These are phyloP conservation scores for Lactifluus echinatus DNA, from an alignment of 768 basidiomycete species.

Conservation along the genomic window DNA sequence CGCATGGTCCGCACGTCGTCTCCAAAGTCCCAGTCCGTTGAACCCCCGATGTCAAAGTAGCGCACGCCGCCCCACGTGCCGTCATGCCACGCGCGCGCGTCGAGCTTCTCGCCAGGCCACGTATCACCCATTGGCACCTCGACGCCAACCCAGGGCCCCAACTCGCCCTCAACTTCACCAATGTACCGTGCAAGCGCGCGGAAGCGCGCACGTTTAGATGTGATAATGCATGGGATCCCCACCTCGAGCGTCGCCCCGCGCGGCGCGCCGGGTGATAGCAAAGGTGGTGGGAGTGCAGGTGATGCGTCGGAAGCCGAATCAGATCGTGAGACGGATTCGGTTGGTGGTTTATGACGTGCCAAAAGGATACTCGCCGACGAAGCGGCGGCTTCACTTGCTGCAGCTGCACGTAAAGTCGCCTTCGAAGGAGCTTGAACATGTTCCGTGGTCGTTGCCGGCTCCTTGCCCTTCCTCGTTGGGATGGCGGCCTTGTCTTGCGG, in stretches of 20 bases:
- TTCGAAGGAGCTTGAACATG: neutral
- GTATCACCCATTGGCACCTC: slow-evolving; percentile 67
- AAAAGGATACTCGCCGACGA: slow-evolving; percentile 26
- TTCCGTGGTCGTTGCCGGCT: slow-evolving; percentile 18
- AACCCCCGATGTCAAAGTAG: slow-evolving; percentile 70
- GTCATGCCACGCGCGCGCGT: slow-evolving; percentile 79
- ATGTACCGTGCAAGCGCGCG: slow-evolving; percentile 84
- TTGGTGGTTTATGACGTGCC: slow-evolving; percentile 31
- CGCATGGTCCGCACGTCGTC: slow-evolving; percentile 34
- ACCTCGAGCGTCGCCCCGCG: slow-evolving; percentile 71
- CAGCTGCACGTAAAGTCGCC: neutral
- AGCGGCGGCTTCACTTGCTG: slow-evolving; percentile 14
- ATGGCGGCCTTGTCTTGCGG: neutral
- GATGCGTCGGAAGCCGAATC: slow-evolving; percentile 13
- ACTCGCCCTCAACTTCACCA: slow-evolving; percentile 74
- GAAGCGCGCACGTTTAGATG: slow-evolving; percentile 75
- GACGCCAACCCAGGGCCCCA: slow-evolving; percentile 84
- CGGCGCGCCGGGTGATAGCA: slow-evolving; percentile 25
- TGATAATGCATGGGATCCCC: slow-evolving; percentile 86
- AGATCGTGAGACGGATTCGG: slow-evolving; percentile 28
- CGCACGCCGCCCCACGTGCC: slow-evolving; percentile 74
- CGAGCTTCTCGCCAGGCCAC: slow-evolving; percentile 42
- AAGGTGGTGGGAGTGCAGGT: slow-evolving; percentile 2
- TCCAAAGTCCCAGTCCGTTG: slow-evolving; percentile 59
- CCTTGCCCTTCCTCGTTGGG: slow-evolving; percentile 16